These are phyloP conservation scores for Pythium monospermum DNA, from an alignment of 352 stramenopile species.

Conservation along the genomic window DNA sequence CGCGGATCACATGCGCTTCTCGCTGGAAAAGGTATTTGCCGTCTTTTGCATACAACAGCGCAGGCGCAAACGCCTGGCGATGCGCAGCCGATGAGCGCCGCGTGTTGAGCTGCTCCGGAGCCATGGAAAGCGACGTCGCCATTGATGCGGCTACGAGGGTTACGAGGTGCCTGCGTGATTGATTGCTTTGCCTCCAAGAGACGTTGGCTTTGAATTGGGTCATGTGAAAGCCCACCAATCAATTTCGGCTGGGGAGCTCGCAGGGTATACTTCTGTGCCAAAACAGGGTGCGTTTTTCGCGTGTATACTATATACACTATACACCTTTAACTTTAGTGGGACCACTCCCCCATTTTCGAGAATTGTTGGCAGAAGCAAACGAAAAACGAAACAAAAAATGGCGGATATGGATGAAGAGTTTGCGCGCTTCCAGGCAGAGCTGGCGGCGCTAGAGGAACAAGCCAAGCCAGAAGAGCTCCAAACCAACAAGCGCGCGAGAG, in stretches of 20 bases:
- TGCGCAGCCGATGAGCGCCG: slow-evolving; percentile 6
- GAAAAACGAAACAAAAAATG: slow-evolving; percentile 26
- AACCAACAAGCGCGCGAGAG: slow-evolving; percentile 25
- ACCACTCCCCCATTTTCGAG: background rate
- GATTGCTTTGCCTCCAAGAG: too few relatives aligned
- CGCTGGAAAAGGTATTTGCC: slow-evolving; percentile 77
- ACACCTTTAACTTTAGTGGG: slow-evolving; percentile 15
- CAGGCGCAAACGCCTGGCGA: slow-evolving; percentile 5
- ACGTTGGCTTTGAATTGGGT: too few relatives aligned
- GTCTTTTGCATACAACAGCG: slow-evolving; percentile 59
- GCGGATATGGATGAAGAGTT: slow-evolving; percentile 75
- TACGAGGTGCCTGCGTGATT: too few relatives aligned
- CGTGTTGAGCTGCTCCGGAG: slow-evolving; percentile 31
- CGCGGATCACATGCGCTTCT: slow-evolving; percentile 64
- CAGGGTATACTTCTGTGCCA: too few relatives aligned
- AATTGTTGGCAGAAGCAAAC: background rate
- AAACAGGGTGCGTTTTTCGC: slow-evolving; percentile 12
- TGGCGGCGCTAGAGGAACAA: slow-evolving; percentile 66
- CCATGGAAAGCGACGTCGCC: slow-evolving; percentile 7
- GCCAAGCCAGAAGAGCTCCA: slow-evolving; percentile 28
- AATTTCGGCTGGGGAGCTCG: slow-evolving; percentile 11
- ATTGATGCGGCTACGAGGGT: background rate
- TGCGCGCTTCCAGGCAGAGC: slow-evolving; percentile 75
- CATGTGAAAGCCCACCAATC: slow-evolving; percentile 12
- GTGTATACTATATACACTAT: slow-evolving; percentile 11